Base-by-base conservation (phyloP, 352 stramenopile species). In the Phytophthora megakarya region DNA sequence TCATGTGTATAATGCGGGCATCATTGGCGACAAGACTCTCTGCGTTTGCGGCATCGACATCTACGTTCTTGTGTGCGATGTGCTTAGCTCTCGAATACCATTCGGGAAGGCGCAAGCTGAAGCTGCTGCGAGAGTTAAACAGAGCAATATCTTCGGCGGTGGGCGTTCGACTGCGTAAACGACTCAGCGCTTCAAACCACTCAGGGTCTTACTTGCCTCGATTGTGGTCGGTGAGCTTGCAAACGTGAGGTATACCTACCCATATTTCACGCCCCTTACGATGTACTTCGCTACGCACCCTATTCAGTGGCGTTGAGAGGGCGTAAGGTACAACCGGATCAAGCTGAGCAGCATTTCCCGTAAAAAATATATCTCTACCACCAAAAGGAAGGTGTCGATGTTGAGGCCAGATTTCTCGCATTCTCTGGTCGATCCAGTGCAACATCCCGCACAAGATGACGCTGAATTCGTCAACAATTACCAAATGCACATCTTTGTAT, bases 341-440 rank as follows among this genome's bases (percentile, higher is more conserved):
- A 38, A 51, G 9, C 13, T 61, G 52, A 15, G 19, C 52, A 2
- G 30, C 18, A 35, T 60, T 19, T 5, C 52, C 52, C 15, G 39
- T 51, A 44, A 60, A 51, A 35, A 35, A 26, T 2, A 61, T 30
- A 28, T 61, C 40, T 18, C 52, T 39, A 5, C 52, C 51, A 6
- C 51, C 51, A 16, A 60, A 60, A 7, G 35, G 21, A 12, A 28
- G 12, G 3, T 45, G 13, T 0, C 26, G 46, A 7, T 45, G 19
- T 8, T 28, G 7, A 26, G 42, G 52, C 52, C 52, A 61, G 18
- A 61, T 52, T 28, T 46, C 40, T 18, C 28, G 19, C 52, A 46
- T 52, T 19, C 52, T 15, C 15, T 35, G 38, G 21, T 61, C 52
- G 25, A 52, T 61, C 52, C 52, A 61, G 4, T 61, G 35, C 1